Evolutionary conservation across 208 protist species (phyloP).

Genomic region (Phytomonas serpens): DNA sequence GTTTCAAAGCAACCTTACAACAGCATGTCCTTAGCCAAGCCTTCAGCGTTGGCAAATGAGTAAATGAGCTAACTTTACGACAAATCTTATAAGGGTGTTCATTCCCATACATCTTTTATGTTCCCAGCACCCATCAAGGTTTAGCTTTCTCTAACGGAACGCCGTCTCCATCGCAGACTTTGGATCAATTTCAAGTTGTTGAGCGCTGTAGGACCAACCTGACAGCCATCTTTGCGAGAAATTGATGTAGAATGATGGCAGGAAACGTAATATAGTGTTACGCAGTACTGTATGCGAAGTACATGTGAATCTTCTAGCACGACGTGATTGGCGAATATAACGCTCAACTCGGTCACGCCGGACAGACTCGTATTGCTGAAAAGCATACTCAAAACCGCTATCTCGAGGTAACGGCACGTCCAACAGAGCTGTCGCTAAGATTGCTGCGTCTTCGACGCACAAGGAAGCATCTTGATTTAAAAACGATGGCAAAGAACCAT

Average conservation of each 20-base stretch:
- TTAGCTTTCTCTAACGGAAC: constrained; percentile 27
- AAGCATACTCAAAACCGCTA: constrained; percentile 79
- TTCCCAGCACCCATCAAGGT: background rate
- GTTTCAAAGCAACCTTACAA: background rate
- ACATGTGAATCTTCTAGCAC: constrained; percentile 53
- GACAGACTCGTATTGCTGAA: constrained; percentile 74
- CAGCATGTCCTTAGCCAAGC: background rate
- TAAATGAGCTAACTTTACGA: background rate
- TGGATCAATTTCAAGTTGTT: constrained; percentile 76
- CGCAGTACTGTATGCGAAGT: constrained; percentile 34
- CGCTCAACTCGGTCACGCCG: constrained; percentile 75
- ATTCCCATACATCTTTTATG: background rate
- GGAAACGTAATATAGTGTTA: constrained; percentile 36
- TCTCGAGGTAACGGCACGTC: constrained; percentile 75
- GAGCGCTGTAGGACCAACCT: constrained; percentile 75
- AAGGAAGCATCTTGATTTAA: constrained; percentile 77
- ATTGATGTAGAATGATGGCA: constrained; percentile 31
- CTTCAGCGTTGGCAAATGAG: background rate
- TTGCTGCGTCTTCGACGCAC: constrained; percentile 83
- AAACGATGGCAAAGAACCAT: constrained; percentile 79
- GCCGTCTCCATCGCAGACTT: constrained; percentile 81
- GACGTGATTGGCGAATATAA: constrained; percentile 82
- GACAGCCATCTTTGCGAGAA: constrained; percentile 72
- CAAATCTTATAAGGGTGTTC: background rate
- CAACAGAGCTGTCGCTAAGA: constrained; percentile 69